Evolutionary conservation across 768 basidiomycete genomes (phyloP).

Genomic region (Amanita exitialis): DNA sequence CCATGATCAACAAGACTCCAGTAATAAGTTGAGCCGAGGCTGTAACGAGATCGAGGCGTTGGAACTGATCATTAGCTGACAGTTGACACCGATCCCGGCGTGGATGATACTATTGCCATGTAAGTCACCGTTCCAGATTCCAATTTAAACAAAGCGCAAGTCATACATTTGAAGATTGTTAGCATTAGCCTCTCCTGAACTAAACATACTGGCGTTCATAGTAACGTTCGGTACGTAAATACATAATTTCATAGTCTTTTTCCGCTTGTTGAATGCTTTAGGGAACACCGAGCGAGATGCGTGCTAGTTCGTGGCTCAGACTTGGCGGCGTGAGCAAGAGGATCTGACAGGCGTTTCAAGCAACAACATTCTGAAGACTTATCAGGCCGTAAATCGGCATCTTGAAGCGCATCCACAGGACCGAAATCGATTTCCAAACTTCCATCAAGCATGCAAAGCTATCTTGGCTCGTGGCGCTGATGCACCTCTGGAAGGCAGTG

Average conservation of each 20-base stretch:
- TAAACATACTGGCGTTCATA: slow-evolving; percentile 69
- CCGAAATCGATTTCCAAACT: slow-evolving; percentile 50
- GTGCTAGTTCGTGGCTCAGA: slow-evolving; percentile 39
- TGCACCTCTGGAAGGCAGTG: slow-evolving; percentile 60
- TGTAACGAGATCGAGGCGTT: neutral
- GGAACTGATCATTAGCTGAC: neutral
- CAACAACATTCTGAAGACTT: slow-evolving; percentile 66
- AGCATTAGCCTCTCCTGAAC: slow-evolving; percentile 74
- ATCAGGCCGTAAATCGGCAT: slow-evolving; percentile 54
- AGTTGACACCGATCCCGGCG: slow-evolving; percentile 86
- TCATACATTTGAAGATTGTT: slow-evolving; percentile 39
- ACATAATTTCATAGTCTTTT: neutral
- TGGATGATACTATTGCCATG: slow-evolving; percentile 79
- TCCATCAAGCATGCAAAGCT: slow-evolving; percentile 38
- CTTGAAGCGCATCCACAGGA: slow-evolving; percentile 46
- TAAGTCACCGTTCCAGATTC: slow-evolving; percentile 20
- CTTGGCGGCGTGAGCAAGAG: slow-evolving; percentile 4
- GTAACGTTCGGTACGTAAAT: slow-evolving; percentile 57
- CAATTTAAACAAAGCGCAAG: neutral
- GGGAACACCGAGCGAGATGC: slow-evolving; percentile 64
- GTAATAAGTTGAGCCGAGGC: slow-evolving; percentile 46
- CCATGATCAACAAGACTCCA: slow-evolving; percentile 25
- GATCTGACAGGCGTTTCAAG: slow-evolving; percentile 24
- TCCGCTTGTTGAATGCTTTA: slow-evolving; percentile 14
- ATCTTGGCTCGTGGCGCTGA: slow-evolving; percentile 55